These are phyloP conservation scores for Metarhizium rileyi DNA, from an alignment of 2,329 filamentous ascomycete species.

Conservation along the genomic window DNA sequence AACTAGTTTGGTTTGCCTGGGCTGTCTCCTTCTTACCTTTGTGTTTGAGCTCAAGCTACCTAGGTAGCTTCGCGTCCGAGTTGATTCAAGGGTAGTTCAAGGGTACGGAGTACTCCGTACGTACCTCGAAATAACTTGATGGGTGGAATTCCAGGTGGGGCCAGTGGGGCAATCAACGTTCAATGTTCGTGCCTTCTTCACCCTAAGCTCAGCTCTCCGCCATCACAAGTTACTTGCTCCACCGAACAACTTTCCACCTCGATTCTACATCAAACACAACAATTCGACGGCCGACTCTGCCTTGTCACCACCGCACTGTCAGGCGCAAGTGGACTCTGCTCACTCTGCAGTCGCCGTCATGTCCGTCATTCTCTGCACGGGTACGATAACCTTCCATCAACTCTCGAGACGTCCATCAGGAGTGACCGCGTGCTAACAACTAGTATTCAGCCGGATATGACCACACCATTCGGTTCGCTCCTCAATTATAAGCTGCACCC, in stretches of 20 bases:
- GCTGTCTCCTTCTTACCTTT: too few relatives aligned
- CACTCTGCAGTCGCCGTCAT: conserved; percentile 24
- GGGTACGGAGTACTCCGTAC: too few relatives aligned
- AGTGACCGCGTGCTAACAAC: conserved; percentile 12
- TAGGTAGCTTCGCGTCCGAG: too few relatives aligned
- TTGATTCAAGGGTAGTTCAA: too few relatives aligned
- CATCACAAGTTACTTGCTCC: neutral
- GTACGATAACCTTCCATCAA: conserved; percentile 27
- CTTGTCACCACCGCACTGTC: neutral
- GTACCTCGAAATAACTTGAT: too few relatives aligned
- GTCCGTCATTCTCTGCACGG: conserved; percentile 55
- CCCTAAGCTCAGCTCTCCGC: too few relatives aligned
- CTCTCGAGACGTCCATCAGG: neutral
- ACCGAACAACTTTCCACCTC: neutral
- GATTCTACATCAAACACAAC: neutral
- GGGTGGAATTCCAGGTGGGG: too few relatives aligned
- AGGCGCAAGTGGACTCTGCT: neutral
- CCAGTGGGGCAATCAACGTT: too few relatives aligned
- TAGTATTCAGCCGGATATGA: conserved; percentile 50
- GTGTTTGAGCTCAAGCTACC: too few relatives aligned
- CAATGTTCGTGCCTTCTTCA: too few relatives aligned
- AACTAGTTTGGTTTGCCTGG: too few relatives aligned
- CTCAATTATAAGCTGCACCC: conserved; percentile 4
- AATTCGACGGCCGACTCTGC: neutral
- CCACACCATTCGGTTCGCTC: conserved; percentile 49